Conservation (phyloP, 2,329 filamentous ascomycete species). For the Cercospora sp. region DNA sequence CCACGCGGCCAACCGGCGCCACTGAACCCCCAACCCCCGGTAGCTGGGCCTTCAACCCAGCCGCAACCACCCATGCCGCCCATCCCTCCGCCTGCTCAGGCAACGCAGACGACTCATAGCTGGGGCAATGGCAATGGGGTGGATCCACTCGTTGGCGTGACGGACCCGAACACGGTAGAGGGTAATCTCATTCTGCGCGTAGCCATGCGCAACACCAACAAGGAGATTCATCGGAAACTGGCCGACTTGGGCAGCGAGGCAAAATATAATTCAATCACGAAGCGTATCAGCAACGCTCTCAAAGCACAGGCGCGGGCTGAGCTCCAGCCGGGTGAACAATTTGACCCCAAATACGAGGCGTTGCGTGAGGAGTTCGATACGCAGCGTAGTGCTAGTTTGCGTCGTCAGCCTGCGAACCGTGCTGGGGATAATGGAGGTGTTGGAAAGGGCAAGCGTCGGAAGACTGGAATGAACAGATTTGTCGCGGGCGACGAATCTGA, state of each 20-base stretch:
- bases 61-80: too few species aligned
- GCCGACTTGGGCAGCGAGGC: neutral
- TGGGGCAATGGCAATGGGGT: too few species aligned
- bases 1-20: too few species aligned
- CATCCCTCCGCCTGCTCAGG: neutral
- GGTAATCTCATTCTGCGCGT: neutral
- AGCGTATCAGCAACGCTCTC: conserved; percentile 9
- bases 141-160: neutral
- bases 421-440: neutral
- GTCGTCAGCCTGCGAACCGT: neutral
- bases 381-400: neutral
- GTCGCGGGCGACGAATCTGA: neutral
- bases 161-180: neutral
- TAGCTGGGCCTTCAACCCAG: too few species aligned
- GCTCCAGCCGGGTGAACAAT: neutral
- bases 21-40: too few species aligned
- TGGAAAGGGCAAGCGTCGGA: neutral
- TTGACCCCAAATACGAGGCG: neutral
- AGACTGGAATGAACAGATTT: neutral
- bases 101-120: neutral
- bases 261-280: neutral
- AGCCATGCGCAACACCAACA: conserved; percentile 4
- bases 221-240: neutral
- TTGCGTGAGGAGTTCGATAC: neutral
- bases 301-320: neutral